Base-by-base conservation (phyloP, 164 flowering plant genomes). In the Piper betle region DNA sequence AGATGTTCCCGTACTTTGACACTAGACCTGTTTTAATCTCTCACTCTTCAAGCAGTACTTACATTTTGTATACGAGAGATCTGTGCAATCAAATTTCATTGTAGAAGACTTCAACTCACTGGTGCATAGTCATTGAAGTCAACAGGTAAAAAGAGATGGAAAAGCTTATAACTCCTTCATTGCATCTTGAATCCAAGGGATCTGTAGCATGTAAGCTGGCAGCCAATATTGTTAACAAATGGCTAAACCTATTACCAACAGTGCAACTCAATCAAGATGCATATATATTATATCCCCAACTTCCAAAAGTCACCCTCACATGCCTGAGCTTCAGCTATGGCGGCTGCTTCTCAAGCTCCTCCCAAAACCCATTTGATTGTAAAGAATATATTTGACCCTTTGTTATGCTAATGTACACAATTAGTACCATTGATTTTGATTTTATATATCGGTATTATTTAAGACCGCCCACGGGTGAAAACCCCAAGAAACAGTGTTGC, bases 401-500 rank as follows among this genome's bases (percentile, higher is more conserved):
- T 10, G n/a, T 19, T 50, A 61, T 18, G 9, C 19, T 2, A 59
- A 39, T 41, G 40, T 2, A 25, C 33, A 25, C 33, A 15, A 46
- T 46, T 9, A 46, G 50, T 10, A 46, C 50, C 50, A 2, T 46
- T 46, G 15, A 46, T 10, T 46, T 10, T 6, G 50, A 10, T 6
- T n/a, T 0, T 25, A n/a, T 25, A 25, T 25, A 25, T 25, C 1
- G 33, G 33, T 2, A 25, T 25, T 25, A 25, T 25, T 63, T 59
- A 55, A 52, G 52, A 52, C 67, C 74, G 62, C 62, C 69, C 72
- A 70, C 42, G 52, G 20, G 67, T 48, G 76, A 71, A 64, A 61
- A 72, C 79, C 80, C 79, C 87, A 55, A 82, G 69, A 72, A 46
- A 69, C 60, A 62, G 62, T 62, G 64, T 17, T 68, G 73, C 75